phyloP scores from a whole-genome alignment of 306 rosid species.

The Lathyrus oleraceus region DNA sequence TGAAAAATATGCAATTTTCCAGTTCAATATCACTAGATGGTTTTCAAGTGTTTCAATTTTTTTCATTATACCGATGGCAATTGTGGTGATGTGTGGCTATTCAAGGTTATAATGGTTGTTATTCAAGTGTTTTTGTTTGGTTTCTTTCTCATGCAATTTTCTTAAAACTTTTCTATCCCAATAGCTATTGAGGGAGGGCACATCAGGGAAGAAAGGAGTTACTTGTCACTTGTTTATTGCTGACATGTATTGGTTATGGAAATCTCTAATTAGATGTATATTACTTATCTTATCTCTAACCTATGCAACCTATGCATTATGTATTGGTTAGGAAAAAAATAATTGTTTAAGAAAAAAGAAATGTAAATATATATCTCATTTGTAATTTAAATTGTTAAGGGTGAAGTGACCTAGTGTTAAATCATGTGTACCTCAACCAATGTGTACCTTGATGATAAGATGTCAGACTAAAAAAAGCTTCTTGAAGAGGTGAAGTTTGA shows the following conservation, averaged over 20 bases:
- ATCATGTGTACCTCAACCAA: too few relatives aligned
- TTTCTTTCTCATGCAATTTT: not conserved
- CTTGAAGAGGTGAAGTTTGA: too few relatives aligned
- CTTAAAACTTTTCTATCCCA: not conserved
- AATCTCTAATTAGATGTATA: not conserved
- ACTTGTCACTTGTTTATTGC: not conserved
- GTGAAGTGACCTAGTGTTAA: too few relatives aligned
- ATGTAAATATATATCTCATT: too few relatives aligned
- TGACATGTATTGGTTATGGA: not conserved
- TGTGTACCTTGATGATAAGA: too few relatives aligned
- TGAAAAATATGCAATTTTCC: not conserved
- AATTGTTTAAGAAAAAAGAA: too few relatives aligned
- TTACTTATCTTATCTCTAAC: too few relatives aligned
- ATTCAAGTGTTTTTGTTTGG: constrained; percentile 5
- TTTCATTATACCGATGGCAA: not conserved
- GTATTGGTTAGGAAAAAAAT: too few relatives aligned
- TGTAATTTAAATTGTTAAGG: too few relatives aligned
- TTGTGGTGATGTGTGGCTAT: not conserved
- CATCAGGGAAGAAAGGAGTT: not conserved
- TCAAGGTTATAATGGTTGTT: not conserved
- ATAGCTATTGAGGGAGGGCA: constrained; percentile 1
- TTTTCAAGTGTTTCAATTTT: not conserved
- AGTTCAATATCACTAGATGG: not conserved
- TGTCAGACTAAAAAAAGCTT: too few relatives aligned
- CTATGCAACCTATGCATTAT: too few relatives aligned